Percentiles rank a stretch among this genome's conserved stretches.
These are phyloP conservation scores for Brassica carinata DNA, from an alignment of 345 rosid species.

Conservation along the genomic window DNA sequence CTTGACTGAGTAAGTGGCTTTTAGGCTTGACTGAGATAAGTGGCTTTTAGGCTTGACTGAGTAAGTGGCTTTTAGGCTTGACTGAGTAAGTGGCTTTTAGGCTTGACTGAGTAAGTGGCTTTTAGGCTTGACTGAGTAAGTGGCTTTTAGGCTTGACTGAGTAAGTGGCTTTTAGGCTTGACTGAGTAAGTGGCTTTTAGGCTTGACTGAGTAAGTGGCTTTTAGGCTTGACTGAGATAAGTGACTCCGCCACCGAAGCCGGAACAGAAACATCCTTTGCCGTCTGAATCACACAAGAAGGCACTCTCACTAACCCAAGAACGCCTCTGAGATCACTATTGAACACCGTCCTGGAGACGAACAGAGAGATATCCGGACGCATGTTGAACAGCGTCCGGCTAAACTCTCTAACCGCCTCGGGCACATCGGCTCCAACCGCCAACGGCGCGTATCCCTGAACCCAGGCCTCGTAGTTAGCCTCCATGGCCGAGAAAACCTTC, in stretches of 20 bases:
- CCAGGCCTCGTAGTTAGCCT: conserved; percentile 83
- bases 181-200: no score
- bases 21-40: no score
- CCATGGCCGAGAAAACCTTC: conserved; percentile 72
- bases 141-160: no score
- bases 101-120: no score
- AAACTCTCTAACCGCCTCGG: conserved; percentile 75
- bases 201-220: background rate
- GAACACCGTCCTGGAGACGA: conserved; percentile 64
- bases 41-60: no score
- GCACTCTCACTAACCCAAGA: conserved; percentile 63
- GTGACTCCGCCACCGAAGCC: conserved; percentile 60
- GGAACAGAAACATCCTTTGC: conserved; percentile 68
- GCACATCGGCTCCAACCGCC: conserved; percentile 82
- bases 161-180: no score
- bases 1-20: no score
- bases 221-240: background rate
- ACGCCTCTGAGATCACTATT: conserved; percentile 69
- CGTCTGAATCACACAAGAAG: conserved; percentile 73
- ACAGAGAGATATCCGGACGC: conserved; percentile 83
- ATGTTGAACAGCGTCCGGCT: conserved; percentile 86
- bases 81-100: no score
- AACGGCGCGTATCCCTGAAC: conserved; percentile 73
- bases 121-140: no score
- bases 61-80: no score